Percentiles rank a stretch among this genome's conserved stretches.
phyloP scores from a whole-genome alignment of 768 basidiomycete genomes.

The Suillus plorans region DNA sequence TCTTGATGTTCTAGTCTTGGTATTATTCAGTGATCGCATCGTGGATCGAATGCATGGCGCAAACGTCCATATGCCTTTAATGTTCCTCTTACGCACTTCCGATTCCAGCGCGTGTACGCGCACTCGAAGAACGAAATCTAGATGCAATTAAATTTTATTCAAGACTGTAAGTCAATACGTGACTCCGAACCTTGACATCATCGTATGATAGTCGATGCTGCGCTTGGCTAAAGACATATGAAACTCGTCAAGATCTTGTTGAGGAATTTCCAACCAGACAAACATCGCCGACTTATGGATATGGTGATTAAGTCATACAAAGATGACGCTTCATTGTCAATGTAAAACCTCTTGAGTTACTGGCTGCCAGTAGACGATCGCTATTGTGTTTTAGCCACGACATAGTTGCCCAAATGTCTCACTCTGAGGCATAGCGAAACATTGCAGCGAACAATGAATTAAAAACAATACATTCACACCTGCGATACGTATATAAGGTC shows the following conservation, averaged over 20 bases:
- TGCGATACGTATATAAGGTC: background rate
- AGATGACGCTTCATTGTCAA: background rate
- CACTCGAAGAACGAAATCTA: conserved; percentile 54
- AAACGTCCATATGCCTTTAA: conserved; percentile 40
- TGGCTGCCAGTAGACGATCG: background rate
- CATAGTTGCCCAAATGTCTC: background rate
- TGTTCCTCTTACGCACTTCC: conserved; percentile 30
- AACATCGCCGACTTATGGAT: background rate
- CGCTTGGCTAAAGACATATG: background rate
- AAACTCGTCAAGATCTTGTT: background rate
- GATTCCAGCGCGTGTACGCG: conserved; percentile 57
- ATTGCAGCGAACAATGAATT: background rate
- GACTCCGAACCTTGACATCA: background rate
- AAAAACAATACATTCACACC: background rate
- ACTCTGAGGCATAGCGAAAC: background rate
- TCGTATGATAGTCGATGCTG: background rate
- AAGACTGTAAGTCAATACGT: background rate
- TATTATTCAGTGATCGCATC: background rate
- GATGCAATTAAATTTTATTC: conserved; percentile 19
- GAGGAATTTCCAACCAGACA: background rate
- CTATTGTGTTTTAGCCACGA: background rate
- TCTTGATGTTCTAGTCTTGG: background rate
- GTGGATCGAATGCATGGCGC: conserved; percentile 58
- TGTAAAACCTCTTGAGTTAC: background rate
- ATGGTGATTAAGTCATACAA: background rate